Base-by-base conservation (phyloP, 2,329 filamentous ascomycete genomes). In the Sphaerulina vaccinii region DNA sequence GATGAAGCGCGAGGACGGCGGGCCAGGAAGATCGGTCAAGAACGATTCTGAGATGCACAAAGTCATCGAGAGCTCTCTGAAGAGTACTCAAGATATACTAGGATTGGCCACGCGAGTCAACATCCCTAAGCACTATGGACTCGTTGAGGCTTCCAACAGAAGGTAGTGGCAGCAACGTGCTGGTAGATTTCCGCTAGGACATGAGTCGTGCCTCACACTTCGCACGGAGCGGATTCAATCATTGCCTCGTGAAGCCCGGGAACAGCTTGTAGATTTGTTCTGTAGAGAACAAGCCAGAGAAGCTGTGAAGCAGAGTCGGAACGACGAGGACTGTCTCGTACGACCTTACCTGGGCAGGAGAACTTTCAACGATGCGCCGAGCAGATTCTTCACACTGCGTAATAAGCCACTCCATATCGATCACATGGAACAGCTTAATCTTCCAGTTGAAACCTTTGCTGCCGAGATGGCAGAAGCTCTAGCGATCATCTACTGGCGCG, bases 371-470 rank as follows among this genome's bases (percentile, higher is more conserved):
- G 23, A 13, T 9, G 24, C 21, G 1, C 44, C 52, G 13, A 45
- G 39, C 11, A n/a, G 49, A 9, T 67, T 65, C 46, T 75, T 75
- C 54, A 73, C 66, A 13, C 62, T 82, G 0, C 70, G 75, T 1
- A 82, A 83, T 49, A 76, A 73, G 16, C 74, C 73, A 0, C 67
- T 82, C 0, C 71, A 79, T 51, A 13, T 76, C 0, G 72, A 82
- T 48, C 75, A 82, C 50, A 74, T 82, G 63, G 70, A 76, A 21
- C 62, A 70, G 0, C 60, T 82, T 0, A 62, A 58, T 0, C 62
- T 81, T 0, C 56, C 69, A 1, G 22, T 50, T 1, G 6, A 46
- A 0, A 55, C 65, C 0, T 80, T 79, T 54, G 74, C 76, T 0
- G 44, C 47, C 1, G 64, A 66, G 0, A 80, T 83, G 72, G 80